A percentile compares a stretch with the other conserved stretches of the same genome.
phyloP scores from a whole-genome alignment of 1,139 yeast species.

The Williopsis jadinii region DNA sequence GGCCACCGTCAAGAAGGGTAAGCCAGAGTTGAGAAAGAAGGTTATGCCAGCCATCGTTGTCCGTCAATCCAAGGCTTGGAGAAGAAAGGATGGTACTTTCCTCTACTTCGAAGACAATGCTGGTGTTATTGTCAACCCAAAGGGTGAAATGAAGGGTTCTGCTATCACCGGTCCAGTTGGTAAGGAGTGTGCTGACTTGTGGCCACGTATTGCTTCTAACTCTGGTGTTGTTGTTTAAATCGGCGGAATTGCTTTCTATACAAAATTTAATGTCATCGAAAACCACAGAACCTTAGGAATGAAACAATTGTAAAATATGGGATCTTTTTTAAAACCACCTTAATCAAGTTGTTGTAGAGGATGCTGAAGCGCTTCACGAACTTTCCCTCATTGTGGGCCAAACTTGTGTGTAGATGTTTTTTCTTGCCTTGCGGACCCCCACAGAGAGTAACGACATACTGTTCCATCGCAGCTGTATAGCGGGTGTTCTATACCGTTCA shows the following conservation, averaged over 20 bases:
- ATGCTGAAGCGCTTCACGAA: no score
- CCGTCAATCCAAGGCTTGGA: slow-evolving; percentile 99
- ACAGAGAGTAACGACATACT: no score
- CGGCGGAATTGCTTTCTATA: slow-evolving; percentile 11
- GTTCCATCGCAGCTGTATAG: no score
- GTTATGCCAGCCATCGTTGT: slow-evolving; percentile 99
- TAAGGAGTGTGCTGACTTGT: slow-evolving; percentile 99
- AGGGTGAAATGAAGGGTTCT: slow-evolving; percentile 99
- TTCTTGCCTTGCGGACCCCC: neutral
- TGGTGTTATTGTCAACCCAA: slow-evolving; percentile 99
- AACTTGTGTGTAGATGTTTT: neutral
- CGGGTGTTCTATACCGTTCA: no score
- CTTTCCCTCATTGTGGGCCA: no score
- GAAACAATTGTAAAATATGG: slow-evolving; percentile 19
- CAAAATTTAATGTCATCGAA: slow-evolving; percentile 21
- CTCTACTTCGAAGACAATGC: slow-evolving; percentile 99
- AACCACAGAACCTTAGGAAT: slow-evolving; percentile 15
- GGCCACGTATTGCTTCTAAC: slow-evolving; percentile 99
- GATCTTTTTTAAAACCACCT: slow-evolving; percentile 3
- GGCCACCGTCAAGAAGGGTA: slow-evolving; percentile 99
- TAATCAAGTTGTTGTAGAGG: neutral
- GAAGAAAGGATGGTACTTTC: slow-evolving; percentile 99
- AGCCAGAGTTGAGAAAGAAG: slow-evolving; percentile 99
- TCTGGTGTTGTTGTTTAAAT: slow-evolving; percentile 99
- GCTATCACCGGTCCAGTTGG: slow-evolving; percentile 99